Conservation (phyloP, 805 yeast species). For the Jamesozyma jinghongensis region DNA sequence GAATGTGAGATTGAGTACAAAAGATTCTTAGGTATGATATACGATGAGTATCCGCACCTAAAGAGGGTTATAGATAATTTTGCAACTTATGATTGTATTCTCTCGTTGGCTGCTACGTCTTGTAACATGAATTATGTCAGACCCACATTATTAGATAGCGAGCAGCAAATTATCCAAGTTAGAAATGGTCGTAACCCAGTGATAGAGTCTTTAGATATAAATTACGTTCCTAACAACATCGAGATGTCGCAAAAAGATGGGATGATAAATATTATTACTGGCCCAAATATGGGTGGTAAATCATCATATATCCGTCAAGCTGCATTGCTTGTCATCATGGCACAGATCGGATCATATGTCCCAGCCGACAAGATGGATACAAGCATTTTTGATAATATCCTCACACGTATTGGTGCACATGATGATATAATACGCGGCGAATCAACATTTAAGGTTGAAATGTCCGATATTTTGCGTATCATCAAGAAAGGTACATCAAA, state of each 20-base stretch:
- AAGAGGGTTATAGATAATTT: slow-evolving; percentile 39
- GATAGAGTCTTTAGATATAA: slow-evolving; percentile 40
- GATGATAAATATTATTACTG: slow-evolving; percentile 54
- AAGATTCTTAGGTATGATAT: slow-evolving; percentile 33
- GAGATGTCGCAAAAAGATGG: slow-evolving; percentile 38
- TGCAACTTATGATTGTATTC: slow-evolving; percentile 54
- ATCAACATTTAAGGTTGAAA: slow-evolving; percentile 90
- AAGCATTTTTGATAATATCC: slow-evolving; percentile 56
- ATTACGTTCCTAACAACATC: slow-evolving; percentile 62
- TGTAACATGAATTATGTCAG: slow-evolving; percentile 37
- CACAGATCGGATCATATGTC: slow-evolving; percentile 49
- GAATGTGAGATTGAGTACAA: slow-evolving; percentile 23
- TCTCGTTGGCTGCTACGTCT: slow-evolving; percentile 58
- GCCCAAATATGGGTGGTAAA: slow-evolving; percentile 58
- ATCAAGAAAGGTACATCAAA: slow-evolving; percentile 67
- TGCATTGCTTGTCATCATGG: slow-evolving; percentile 41
- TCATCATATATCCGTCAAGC: slow-evolving; percentile 48
- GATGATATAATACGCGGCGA: slow-evolving; percentile 69
- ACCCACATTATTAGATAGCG: slow-evolving; percentile 41
- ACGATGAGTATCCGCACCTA: slow-evolving; percentile 31
- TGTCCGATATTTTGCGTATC: slow-evolving; percentile 89
- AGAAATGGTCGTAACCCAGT: slow-evolving; percentile 59
- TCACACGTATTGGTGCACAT: slow-evolving; percentile 69
- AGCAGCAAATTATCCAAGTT: slow-evolving; percentile 38
- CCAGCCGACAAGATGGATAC: slow-evolving; percentile 44